Evolutionary conservation across 2,329 filamentous ascomycete species (phyloP).

Genomic region (Calycina marina): DNA sequence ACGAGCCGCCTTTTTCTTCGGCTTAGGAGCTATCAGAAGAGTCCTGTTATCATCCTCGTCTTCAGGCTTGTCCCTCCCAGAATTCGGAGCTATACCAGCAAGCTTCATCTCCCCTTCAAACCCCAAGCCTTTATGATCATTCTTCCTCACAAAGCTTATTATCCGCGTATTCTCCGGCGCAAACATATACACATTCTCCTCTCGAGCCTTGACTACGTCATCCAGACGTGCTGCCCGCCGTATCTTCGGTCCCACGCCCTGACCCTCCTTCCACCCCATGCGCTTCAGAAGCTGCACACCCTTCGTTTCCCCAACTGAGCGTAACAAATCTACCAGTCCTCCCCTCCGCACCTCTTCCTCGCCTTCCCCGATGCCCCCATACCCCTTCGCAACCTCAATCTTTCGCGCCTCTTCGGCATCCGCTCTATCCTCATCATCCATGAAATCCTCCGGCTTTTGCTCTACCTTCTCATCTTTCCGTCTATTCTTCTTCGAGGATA

Average conservation of each 20-base stretch:
- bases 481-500: conserved; percentile 74
- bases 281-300: conserved; percentile 70
- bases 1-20: conserved; percentile 36
- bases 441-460: conserved; percentile 76
- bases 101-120: conserved; percentile 45
- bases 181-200: conserved; percentile 51
- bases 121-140: conserved; percentile 56
- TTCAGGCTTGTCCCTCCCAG: conserved; percentile 25
- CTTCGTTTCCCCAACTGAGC: conserved; percentile 64
- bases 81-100: conserved; percentile 19
- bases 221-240: conserved; percentile 58
- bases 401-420: conserved; percentile 68
- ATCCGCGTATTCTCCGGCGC: conserved; percentile 67
- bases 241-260: conserved; percentile 82
- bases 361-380: conserved; percentile 61
- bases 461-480: conserved; percentile 44
- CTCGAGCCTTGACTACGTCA: conserved; percentile 28
- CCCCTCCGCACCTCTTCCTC: conserved; percentile 35
- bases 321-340: conserved; percentile 56
- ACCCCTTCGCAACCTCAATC: conserved; percentile 58
- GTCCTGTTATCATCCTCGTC: conserved; percentile 29
- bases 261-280: conserved; percentile 94
- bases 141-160: conserved; percentile 50
- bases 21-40: conserved; percentile 17
- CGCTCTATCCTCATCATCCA: conserved; percentile 92